Percentiles rank a stretch among this genome's conserved stretches.
Evolutionary conservation across 2,329 filamentous ascomycete genomes (phyloP).

Genomic region (Nannizziopsis arthrosporioides): DNA sequence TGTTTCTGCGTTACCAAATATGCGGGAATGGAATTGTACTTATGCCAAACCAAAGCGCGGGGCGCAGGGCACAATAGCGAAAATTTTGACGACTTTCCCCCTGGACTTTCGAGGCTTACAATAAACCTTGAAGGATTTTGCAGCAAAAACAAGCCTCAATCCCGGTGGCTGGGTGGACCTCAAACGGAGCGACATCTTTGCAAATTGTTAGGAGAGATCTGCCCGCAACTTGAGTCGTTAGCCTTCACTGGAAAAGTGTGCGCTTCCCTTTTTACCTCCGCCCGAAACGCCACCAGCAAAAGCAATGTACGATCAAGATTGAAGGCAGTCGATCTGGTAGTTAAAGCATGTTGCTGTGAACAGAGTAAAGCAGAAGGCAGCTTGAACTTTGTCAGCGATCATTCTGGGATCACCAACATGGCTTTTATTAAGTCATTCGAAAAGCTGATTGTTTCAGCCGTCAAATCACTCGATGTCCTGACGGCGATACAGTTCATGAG

Average conservation of each 20-base stretch:
- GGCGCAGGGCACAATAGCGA: conserved; percentile 58
- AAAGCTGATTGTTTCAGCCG: conserved; percentile 51
- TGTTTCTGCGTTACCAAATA: conserved; percentile 50
- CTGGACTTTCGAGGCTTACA: conserved; percentile 50
- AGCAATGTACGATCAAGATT: conserved; percentile 37
- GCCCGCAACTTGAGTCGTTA: conserved; percentile 54
- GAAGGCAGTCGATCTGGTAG: conserved; percentile 57
- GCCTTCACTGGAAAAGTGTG: conserved; percentile 63
- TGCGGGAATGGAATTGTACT: conserved; percentile 44
- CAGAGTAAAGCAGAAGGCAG: conserved; percentile 15
- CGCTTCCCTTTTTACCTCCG: conserved; percentile 53
- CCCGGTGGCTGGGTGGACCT: conserved; percentile 33
- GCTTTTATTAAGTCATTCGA: conserved; percentile 63
- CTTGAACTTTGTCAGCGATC: conserved; percentile 44
- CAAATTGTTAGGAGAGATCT: conserved; percentile 47
- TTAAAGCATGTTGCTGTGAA: conserved; percentile 60
- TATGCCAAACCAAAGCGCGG: conserved; percentile 62
- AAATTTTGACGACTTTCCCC: conserved; percentile 48
- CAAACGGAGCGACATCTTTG: conserved; percentile 55
- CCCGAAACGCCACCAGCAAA: conserved; percentile 41
- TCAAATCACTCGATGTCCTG: conserved; percentile 49
- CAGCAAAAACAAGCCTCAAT: conserved; percentile 49
- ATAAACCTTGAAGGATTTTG: conserved; percentile 63
- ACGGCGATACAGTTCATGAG: conserved; percentile 52
- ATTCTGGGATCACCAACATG: conserved; percentile 59